Evolutionary conservation across 2,329 filamentous ascomycete genomes (phyloP).

Genomic region (Fusarium zealandicum): DNA sequence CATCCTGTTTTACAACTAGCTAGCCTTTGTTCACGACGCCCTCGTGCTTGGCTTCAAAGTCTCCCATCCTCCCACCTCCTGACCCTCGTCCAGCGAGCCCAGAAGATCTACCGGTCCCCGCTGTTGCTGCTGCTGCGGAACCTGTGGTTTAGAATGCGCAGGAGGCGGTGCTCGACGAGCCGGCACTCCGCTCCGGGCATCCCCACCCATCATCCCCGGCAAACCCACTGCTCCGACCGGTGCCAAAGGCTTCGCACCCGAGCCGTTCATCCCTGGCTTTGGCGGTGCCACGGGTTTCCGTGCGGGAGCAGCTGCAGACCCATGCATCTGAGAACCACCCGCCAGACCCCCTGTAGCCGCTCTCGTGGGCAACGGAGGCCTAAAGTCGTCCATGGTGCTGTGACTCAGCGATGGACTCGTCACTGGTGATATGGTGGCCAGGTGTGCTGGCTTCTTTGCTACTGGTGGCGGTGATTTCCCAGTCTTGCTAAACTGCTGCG

Average conservation of each 20-base stretch:
- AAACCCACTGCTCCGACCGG: slow-evolving; percentile 28
- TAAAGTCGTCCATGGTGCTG: slow-evolving; percentile 35
- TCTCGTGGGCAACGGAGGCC: slow-evolving; percentile 37
- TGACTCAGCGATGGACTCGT: slow-evolving; percentile 34
- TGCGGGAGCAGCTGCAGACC: slow-evolving; percentile 12
- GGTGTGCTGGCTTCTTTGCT: slow-evolving; percentile 68
- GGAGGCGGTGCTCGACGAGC: slow-evolving; percentile 32
- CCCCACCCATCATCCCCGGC: slow-evolving; percentile 32
- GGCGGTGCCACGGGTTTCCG: slow-evolving; percentile 41
- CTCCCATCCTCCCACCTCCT: slow-evolving; percentile 62
- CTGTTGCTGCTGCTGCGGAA: slow-evolving; percentile 39
- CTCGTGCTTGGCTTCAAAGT: slow-evolving; percentile 58
- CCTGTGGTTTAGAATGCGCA: slow-evolving; percentile 26
- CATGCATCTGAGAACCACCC: slow-evolving; percentile 17
- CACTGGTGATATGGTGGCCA: slow-evolving; percentile 46
- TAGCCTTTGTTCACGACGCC: slow-evolving; percentile 12
- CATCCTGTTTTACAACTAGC: not conserved
- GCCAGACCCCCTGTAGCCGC: slow-evolving; percentile 28
- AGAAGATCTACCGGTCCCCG: slow-evolving; percentile 50
- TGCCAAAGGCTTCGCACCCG: slow-evolving; percentile 28
- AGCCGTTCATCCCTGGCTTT: slow-evolving; percentile 33
- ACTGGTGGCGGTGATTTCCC: slow-evolving; percentile 61
- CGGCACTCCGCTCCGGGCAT: slow-evolving; percentile 21
- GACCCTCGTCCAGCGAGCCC: slow-evolving; percentile 58
- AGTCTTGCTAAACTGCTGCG: slow-evolving; percentile 42